These are phyloP conservation scores for Phytophthora rubi DNA, from an alignment of 352 stramenopile species.

Conservation along the genomic window DNA sequence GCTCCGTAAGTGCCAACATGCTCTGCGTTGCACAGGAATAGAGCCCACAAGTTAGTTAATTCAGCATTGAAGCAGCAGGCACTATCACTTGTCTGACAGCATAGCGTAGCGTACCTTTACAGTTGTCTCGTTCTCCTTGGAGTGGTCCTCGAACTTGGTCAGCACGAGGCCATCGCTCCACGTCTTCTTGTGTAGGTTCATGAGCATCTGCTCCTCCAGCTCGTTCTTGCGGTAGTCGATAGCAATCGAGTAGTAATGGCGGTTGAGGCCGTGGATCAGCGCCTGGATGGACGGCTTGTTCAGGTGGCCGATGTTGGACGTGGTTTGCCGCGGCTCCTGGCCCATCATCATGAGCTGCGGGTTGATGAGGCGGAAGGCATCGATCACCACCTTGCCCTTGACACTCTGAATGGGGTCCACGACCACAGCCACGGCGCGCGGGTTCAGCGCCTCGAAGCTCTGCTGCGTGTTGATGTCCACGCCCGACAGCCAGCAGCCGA, in stretches of 20 bases:
- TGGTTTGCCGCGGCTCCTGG: conserved; percentile 98
- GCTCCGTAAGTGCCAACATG: conserved; percentile 96
- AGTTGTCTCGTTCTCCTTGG: conserved; percentile 91
- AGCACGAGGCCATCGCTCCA: conserved; percentile 97
- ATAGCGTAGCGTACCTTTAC: conserved; percentile 71
- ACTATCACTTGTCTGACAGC: neutral
- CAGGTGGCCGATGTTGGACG: conserved; percentile 98
- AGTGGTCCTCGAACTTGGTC: conserved; percentile 96
- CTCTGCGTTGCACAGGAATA: conserved; percentile 38
- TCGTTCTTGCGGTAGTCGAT: conserved; percentile 99
- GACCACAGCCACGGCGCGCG: conserved; percentile 97
- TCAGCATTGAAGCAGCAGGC: neutral
- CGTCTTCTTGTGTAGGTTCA: conserved; percentile 98
- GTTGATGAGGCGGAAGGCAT: conserved; percentile 99
- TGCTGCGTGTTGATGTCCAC: conserved; percentile 99
- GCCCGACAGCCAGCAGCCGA: conserved; percentile 99
- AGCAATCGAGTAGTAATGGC: conserved; percentile 99
- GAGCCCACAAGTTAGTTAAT: conserved; percentile 71
- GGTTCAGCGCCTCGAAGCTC: conserved; percentile 99
- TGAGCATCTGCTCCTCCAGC: conserved; percentile 99
- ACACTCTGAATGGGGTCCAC: conserved; percentile 99
- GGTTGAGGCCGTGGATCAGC: conserved; percentile 98
- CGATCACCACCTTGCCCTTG: conserved; percentile 99
- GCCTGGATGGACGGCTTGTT: conserved; percentile 99
- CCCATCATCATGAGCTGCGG: conserved; percentile 99